Conservation (phyloP, 805 yeast genomes). For the Zygotorulaspora florentina region DNA sequence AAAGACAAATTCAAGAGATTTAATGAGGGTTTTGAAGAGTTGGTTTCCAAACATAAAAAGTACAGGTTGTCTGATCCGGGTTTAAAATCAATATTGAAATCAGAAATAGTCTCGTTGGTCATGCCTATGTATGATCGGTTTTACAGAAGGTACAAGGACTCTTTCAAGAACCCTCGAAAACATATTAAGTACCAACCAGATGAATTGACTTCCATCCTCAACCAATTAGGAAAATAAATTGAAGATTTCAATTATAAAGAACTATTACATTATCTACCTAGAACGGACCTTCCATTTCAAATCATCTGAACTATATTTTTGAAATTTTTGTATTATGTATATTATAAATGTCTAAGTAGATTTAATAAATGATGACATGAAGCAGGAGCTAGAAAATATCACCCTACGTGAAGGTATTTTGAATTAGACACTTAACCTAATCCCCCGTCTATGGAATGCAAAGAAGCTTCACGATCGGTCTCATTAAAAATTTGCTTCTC, state of each 20-base stretch:
- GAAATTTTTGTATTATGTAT: neutral
- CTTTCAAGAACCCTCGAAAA: slow-evolving; percentile 36
- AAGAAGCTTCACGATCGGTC: slow-evolving; percentile 7
- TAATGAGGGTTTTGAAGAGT: slow-evolving; percentile 77
- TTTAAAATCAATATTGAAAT: slow-evolving; percentile 57
- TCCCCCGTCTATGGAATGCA: slow-evolving; percentile 7
- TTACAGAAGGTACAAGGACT: slow-evolving; percentile 54
- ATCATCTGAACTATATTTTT: neutral
- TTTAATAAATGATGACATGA: neutral
- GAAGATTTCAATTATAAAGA: neutral
- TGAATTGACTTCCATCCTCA: slow-evolving; percentile 28
- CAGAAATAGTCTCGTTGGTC: slow-evolving; percentile 68
- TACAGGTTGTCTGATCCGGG: slow-evolving; percentile 63
- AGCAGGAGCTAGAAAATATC: neutral
- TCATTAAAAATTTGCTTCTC: slow-evolving; percentile 12
- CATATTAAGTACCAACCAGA: slow-evolving; percentile 36
- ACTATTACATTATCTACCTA: neutral
- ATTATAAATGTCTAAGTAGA: neutral
- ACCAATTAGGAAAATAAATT: slow-evolving; percentile 24
- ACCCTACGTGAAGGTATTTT: neutral
- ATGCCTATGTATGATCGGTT: slow-evolving; percentile 82
- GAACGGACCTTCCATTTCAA: neutral
- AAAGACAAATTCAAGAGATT: slow-evolving; percentile 83
- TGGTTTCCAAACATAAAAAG: slow-evolving; percentile 59
- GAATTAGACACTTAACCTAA: neutral